phyloP scores from a whole-genome alignment of 148 eudicot genomes.

The Amaranthus hypochondriacus region DNA sequence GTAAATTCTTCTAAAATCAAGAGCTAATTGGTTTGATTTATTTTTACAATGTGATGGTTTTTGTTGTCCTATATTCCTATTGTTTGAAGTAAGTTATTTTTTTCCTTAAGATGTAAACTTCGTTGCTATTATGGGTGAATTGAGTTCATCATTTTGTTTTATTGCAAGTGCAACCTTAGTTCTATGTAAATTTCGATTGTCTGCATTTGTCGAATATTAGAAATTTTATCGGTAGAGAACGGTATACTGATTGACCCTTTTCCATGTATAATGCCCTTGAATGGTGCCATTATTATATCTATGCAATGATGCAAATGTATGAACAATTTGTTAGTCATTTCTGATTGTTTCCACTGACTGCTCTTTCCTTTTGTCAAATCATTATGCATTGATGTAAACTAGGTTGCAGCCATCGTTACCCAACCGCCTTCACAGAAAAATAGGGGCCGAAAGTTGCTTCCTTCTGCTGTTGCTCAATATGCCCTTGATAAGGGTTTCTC shows the following conservation, averaged over 20 bases:
- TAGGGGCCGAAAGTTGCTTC: conserved; percentile 72
- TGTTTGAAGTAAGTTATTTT: no score
- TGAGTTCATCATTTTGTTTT: background rate
- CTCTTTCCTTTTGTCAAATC: background rate
- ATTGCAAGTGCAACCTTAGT: background rate
- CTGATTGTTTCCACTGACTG: background rate
- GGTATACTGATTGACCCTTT: background rate
- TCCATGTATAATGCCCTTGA: background rate
- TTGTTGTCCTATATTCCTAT: no score
- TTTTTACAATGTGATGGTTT: no score
- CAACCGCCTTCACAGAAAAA: conserved; percentile 81
- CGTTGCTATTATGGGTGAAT: no score
- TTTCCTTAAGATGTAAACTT: no score
- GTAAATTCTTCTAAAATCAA: background rate
- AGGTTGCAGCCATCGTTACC: conserved; percentile 90
- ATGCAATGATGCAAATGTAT: background rate
- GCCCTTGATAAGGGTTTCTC: conserved; percentile 88
- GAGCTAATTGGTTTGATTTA: no score
- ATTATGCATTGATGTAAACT: conserved; percentile 13
- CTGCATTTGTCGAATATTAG: conserved; percentile 1
- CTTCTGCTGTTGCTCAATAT: conserved; percentile 86
- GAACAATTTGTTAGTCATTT: background rate
- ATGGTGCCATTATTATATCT: background rate
- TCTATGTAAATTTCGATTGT: background rate
- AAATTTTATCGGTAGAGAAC: background rate